Evolutionary conservation across 2,329 filamentous ascomycete genomes (phyloP).

Genomic region (Penicillium sp.): DNA sequence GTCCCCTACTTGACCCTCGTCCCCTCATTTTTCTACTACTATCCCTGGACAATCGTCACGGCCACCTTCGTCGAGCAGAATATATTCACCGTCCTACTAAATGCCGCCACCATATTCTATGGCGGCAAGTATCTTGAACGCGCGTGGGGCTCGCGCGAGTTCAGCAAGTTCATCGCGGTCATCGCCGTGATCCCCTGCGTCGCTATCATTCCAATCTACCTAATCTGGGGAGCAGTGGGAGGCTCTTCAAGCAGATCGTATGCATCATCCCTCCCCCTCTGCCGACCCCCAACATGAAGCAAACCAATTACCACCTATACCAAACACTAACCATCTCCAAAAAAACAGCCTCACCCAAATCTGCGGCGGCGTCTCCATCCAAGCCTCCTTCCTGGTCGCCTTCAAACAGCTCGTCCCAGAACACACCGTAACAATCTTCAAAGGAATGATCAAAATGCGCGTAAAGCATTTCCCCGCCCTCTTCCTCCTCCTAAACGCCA

Average conservation of each 20-base stretch:
- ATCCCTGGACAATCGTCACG: slow-evolving; percentile 89
- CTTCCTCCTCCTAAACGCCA: slow-evolving; percentile 69
- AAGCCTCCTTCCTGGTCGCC: slow-evolving; percentile 90
- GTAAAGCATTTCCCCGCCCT: slow-evolving; percentile 78
- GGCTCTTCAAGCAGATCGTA: slow-evolving; percentile 42
- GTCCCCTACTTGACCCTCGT: slow-evolving; percentile 87
- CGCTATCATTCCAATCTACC: slow-evolving; percentile 69
- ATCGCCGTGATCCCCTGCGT: slow-evolving; percentile 78
- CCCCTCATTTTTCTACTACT: slow-evolving; percentile 77
- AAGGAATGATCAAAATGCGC: slow-evolving; percentile 81
- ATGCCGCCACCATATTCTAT: slow-evolving; percentile 78
- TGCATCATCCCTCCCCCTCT: neutral
- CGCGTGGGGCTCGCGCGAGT: slow-evolving; percentile 89
- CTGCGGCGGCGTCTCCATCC: slow-evolving; percentile 82
- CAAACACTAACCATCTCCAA: slow-evolving; percentile 23
- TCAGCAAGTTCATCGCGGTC: slow-evolving; percentile 83
- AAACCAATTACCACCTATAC: neutral
- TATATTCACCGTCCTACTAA: slow-evolving; percentile 78
- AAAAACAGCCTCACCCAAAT: slow-evolving; percentile 69
- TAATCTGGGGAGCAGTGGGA: slow-evolving; percentile 69
- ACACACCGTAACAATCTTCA: slow-evolving; percentile 92
- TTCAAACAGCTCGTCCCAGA: slow-evolving; percentile 98
- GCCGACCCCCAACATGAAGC: neutral
- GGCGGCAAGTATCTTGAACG: slow-evolving; percentile 93
- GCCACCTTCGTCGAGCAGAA: slow-evolving; percentile 91